Conservation (phyloP, 805 yeast species). For the Kuraishia piskuri region DNA sequence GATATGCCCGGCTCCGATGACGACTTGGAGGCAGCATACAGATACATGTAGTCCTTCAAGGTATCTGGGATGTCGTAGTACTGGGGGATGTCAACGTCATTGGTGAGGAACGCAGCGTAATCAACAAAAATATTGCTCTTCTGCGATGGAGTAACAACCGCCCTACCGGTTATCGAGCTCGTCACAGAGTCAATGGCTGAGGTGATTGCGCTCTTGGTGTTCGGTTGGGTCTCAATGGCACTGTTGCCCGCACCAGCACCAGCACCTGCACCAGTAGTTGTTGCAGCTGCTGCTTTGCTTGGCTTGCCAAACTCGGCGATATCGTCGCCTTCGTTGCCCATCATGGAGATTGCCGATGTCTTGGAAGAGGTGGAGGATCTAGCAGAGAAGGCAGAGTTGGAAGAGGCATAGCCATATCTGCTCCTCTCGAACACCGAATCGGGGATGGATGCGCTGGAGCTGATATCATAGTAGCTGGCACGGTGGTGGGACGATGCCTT, state of each 20-base stretch:
- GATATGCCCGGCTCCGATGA: not conserved
- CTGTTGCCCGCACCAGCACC: not conserved
- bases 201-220: not conserved
- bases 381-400: not conserved
- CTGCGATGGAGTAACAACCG: not conserved
- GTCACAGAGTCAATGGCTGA: not conserved
- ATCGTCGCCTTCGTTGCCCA: not conserved
- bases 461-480: not conserved
- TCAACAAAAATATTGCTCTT: not conserved
- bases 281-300: not conserved
- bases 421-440: not conserved
- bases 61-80: constrained; percentile 24
- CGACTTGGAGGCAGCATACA: constrained; percentile 21
- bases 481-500: not conserved
- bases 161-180: not conserved
- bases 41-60: constrained; percentile 30
- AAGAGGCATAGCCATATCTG: not conserved
- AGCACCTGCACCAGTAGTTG: not conserved
- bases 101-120: constrained; percentile 1
- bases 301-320: not conserved
- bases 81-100: constrained; percentile 3
- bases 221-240: not conserved
- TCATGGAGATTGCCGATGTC: not conserved
- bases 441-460: not conserved
- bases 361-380: not conserved